phyloP scores from a whole-genome alignment of 208 protist genomes.

The Crithidia mellificae region DNA sequence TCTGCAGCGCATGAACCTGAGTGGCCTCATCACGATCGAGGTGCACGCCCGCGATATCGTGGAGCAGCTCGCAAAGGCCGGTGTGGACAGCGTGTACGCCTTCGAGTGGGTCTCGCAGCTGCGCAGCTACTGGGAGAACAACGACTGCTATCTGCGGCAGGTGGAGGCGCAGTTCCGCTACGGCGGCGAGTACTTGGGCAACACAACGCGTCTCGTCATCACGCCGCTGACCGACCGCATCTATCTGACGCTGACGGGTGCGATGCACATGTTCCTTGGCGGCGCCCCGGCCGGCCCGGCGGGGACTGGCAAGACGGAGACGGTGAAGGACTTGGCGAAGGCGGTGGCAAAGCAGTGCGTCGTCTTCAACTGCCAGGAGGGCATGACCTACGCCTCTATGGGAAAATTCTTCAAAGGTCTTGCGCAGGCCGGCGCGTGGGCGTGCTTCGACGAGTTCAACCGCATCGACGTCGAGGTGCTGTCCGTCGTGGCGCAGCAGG shows the following conservation, averaged over 20 bases:
- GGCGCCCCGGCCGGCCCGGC: constrained; percentile 93
- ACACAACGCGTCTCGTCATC: constrained; percentile 96
- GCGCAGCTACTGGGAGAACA: constrained; percentile 96
- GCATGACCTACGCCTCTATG: constrained; percentile 96
- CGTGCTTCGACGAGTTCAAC: constrained; percentile 99
- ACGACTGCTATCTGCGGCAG: constrained; percentile 90
- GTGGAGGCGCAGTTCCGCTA: constrained; percentile 94
- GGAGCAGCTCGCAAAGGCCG: constrained; percentile 81
- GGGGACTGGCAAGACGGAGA: constrained; percentile 97
- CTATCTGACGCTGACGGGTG: constrained; percentile 96
- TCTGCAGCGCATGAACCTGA: constrained; percentile 92
- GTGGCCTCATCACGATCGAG: constrained; percentile 96
- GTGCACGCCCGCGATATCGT: constrained; percentile 96
- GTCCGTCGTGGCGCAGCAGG: constrained; percentile 96
- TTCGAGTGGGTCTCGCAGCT: constrained; percentile 98
- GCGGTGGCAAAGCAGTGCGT: constrained; percentile 97
- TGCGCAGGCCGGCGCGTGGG: constrained; percentile 95
- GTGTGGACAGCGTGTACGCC: constrained; percentile 81
- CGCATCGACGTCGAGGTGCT: constrained; percentile 97
- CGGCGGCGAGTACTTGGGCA: constrained; percentile 97
- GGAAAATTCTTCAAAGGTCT: constrained; percentile 98
- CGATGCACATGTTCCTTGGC: constrained; percentile 96
- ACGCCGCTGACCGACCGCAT: constrained; percentile 97
- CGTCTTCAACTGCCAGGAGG: constrained; percentile 98
- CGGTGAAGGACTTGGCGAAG: constrained; percentile 97